These are phyloP conservation scores for Colletotrichum echinochloae DNA, from an alignment of 2,329 filamentous ascomycete genomes.

Conservation along the genomic window DNA sequence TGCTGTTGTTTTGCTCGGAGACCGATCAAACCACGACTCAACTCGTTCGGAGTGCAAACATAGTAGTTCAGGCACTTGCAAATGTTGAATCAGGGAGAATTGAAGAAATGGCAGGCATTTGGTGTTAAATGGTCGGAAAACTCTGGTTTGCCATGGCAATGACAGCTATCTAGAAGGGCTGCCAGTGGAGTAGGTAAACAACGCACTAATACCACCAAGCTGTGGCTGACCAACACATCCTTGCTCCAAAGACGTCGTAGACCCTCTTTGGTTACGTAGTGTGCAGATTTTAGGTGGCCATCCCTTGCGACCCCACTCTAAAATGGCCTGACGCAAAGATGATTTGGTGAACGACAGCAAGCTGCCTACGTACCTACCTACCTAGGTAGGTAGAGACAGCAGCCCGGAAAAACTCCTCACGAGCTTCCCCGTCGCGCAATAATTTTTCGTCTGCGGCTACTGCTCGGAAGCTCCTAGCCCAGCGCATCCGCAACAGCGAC, in stretches of 20 bases:
- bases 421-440: constrained; percentile 41
- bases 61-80: neutral
- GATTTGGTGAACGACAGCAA: constrained; percentile 32
- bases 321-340: constrained; percentile 39
- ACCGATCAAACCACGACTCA: neutral
- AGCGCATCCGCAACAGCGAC: constrained; percentile 34
- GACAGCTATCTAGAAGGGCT: neutral
- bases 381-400: too few species aligned
- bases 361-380: too few species aligned
- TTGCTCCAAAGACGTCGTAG: constrained; percentile 17
- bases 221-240: constrained; percentile 35
- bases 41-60: neutral
- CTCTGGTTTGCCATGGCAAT: neutral
- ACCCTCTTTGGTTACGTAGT: constrained; percentile 39
- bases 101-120: neutral
- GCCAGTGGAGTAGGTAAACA: too few species aligned
- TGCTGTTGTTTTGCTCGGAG: neutral
- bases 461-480: constrained; percentile 29
- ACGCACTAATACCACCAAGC: neutral
- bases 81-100: neutral
- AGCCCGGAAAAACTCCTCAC: constrained; percentile 39
- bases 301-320: constrained; percentile 37
- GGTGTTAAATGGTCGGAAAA: neutral
- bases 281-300: constrained; percentile 19
- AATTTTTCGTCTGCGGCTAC: constrained; percentile 40